Percentiles rank a stretch among this genome's conserved stretches.
phyloP scores from a whole-genome alignment of 2,329 filamentous ascomycete genomes.

The Trichoderma lentiforme region DNA sequence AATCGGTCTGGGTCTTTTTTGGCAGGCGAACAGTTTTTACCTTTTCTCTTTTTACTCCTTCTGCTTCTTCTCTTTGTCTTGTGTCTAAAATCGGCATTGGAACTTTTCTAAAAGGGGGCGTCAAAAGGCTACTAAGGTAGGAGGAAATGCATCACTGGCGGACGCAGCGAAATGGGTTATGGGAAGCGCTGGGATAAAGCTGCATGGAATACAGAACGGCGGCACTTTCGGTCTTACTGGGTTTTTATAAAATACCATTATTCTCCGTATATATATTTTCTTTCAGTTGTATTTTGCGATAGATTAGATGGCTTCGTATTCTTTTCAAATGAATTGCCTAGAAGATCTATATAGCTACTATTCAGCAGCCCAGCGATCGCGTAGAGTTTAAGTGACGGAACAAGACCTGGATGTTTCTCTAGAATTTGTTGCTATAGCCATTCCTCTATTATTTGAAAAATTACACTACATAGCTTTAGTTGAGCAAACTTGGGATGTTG shows the following conservation, averaged over 20 bases:
- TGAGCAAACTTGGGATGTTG: not conserved
- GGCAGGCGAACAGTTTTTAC: not conserved
- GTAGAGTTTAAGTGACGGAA: too few relatives aligned
- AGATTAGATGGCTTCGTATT: not conserved
- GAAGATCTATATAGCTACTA: not conserved
- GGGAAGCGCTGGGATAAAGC: not conserved
- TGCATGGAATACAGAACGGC: slow-evolving; percentile 13
- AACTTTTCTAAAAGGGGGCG: not conserved
- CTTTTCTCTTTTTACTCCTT: not conserved
- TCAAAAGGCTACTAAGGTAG: not conserved
- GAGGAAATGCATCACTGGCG: not conserved
- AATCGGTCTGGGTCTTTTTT: not conserved
- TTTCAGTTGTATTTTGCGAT: not conserved
- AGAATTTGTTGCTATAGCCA: not conserved
- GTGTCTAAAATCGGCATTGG: not conserved
- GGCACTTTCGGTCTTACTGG: not conserved
- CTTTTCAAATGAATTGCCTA: not conserved
- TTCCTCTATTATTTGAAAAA: not conserved
- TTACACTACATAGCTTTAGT: not conserved
- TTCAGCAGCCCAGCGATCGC: not conserved
- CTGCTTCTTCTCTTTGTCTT: not conserved
- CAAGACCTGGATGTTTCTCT: not conserved
- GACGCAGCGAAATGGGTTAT: not conserved
- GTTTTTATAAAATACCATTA: not conserved
- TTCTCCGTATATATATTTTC: not conserved